Base-by-base conservation (phyloP, 768 basidiomycete genomes). In the Termitomyces sp. region DNA sequence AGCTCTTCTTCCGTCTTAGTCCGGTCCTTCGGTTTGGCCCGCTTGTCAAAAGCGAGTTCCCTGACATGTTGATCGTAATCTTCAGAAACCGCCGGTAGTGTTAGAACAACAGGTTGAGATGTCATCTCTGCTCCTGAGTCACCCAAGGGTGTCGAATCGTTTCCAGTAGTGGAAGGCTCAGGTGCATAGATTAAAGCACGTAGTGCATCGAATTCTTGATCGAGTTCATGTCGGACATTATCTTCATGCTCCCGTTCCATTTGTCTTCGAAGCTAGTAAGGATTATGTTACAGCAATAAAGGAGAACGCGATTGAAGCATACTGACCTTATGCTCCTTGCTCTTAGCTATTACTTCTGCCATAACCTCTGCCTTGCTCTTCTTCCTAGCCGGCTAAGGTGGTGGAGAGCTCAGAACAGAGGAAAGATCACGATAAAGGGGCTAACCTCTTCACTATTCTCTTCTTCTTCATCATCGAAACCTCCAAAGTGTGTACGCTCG, bases 1-100 rank as follows among this genome's bases (percentile, higher is more conserved):
- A 94, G 65, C 66, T 99, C 97, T 65, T 98, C 94, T 65, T 97
- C 96, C 0, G 95, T 98, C 75, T 97, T 98, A 29, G 92, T 95
- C 54, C 97, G 76, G 69, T 99, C 91, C 67, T 93, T 97, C 0
- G 97, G 90, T 61, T 95, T 92, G 2, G 97, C 90, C 1, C 97
- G 84, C 63, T 90, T 85, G 57, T 98, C 97, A 65, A 95, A 96
- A 0, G 89, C 95, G 38, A 98, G 83, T 63, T 95, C 91, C 17
- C 92, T 86, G 9, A 99, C 95, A 61, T 86, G 87, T 64, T 89
- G 87, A 72, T 99, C 96, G 65, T 98, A 99, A 63, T 95, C 87
- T 54, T 83, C 80, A 58, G 77, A 68, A 29, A 65, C 73, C 34
- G 69, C 58, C 5, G 66, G 56, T 17, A 67, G 37, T 17, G 62